Evolutionary conservation across 176 grass and related monocot genomes (phyloP).

Genomic region (Neostapfia colusana): DNA sequence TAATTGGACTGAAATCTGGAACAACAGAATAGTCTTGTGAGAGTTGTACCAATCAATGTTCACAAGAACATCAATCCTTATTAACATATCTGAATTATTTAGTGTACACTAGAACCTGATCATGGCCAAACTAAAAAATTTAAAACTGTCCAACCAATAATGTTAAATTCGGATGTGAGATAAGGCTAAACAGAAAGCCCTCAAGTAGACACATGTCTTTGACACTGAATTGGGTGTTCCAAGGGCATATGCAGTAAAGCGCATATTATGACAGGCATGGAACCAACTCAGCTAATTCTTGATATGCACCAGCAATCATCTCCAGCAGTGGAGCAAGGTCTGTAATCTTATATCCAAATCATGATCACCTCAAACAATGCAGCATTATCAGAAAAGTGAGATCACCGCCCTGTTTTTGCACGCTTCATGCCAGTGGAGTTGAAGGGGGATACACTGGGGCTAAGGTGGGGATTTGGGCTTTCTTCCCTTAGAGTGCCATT

Average conservation of each 20-base stretch:
- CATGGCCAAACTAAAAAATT: slow-evolving; percentile 29
- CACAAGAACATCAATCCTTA: slow-evolving; percentile 21
- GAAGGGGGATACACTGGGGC: slow-evolving; percentile 78
- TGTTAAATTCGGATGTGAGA: slow-evolving; percentile 42
- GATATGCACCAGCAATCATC: slow-evolving; percentile 25
- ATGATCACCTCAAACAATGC: slow-evolving; percentile 26
- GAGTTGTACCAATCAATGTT: neutral
- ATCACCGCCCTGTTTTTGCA: slow-evolving; percentile 75
- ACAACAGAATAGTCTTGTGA: slow-evolving; percentile 24
- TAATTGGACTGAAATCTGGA: neutral
- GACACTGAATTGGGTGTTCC: neutral
- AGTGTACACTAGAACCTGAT: slow-evolving; percentile 32
- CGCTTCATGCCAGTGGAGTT: slow-evolving; percentile 85
- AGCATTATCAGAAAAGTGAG: slow-evolving; percentile 22
- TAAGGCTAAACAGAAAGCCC: slow-evolving; percentile 38
- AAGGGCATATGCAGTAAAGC: neutral
- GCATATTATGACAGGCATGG: neutral
- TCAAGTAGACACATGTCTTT: slow-evolving; percentile 8
- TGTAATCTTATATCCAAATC: slow-evolving; percentile 20
- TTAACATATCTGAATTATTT: slow-evolving; percentile 20
- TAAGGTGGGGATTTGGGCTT: slow-evolving; percentile 72
- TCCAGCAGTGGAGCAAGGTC: slow-evolving; percentile 20
- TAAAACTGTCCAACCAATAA: slow-evolving; percentile 41
- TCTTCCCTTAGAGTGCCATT: slow-evolving; percentile 92
- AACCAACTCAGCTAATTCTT: neutral